Evolutionary conservation across 1,284 basidiomycete genomes (phyloP).

Genomic region (Agaricales sp.): DNA sequence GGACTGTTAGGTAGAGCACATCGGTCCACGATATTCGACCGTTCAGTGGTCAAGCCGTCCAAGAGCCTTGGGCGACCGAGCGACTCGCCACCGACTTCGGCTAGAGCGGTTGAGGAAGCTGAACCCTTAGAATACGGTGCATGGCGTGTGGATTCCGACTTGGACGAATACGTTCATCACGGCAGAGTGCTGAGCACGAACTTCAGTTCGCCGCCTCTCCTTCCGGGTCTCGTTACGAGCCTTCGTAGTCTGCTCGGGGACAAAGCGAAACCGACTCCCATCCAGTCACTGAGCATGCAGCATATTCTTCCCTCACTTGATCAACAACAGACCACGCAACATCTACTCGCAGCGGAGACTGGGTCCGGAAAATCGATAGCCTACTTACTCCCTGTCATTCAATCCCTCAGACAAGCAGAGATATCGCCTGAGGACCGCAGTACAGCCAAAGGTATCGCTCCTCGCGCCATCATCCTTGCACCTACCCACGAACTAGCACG

Average conservation of each 20-base stretch:
- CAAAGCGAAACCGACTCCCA: conserved; percentile 51
- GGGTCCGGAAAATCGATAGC: conserved; percentile 89
- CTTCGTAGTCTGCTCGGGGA: conserved; percentile 46
- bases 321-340: conserved; percentile 33
- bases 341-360: conserved; percentile 76
- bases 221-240: conserved; percentile 48
- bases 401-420: conserved; percentile 62
- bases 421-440: conserved; percentile 8
- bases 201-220: conserved; percentile 59
- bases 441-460: conserved; percentile 27
- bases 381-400: conserved; percentile 75
- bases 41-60: neutral
- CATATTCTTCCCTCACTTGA: conserved; percentile 32
- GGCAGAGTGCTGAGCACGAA: neutral
- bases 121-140: neutral
- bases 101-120: neutral
- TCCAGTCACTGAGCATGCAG: conserved; percentile 64
- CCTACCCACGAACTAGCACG: conserved; percentile 84
- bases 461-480: conserved; percentile 71
- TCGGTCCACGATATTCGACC: neutral
- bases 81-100: neutral
- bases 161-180: neutral
- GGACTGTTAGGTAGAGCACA: neutral
- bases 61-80: neutral
- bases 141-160: neutral